Base-by-base conservation (phyloP, 768 basidiomycete species). In the Pleurotus ostreatus region DNA sequence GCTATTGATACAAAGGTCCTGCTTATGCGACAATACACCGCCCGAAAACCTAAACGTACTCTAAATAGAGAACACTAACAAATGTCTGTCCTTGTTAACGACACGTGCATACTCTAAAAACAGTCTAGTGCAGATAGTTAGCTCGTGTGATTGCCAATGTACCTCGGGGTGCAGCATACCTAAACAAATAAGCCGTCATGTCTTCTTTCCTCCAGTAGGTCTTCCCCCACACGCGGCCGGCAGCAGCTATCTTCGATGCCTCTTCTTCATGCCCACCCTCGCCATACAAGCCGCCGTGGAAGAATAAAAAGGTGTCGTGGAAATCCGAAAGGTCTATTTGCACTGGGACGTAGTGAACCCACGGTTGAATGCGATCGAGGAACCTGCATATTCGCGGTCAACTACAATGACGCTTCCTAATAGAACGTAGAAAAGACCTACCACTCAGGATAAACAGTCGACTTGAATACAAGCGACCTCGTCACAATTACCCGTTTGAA, bases 331-430 rank as follows among this genome's bases (percentile, higher is more conserved):
- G 77, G 59, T 85, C 83, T 0, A 81, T 64, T 61, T 84, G 81
- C 8, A 89, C 71, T 1, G 88, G 88, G 11, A 89, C 74, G 61
- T 86, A 91, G 66, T 91, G 88, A 2, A 87, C 79, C 85, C 86
- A 88, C 0, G 86, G 82, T 23, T 70, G 75, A 48, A 67, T 62
- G 12, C 65, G 63, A 49, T 66, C 65, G 6, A 55, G 55, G 26
- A 63, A 63, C 65, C 64, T 63, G 41, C 4, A 13, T 4, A 4
- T 9, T 16, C 6, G 41, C 1, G 15, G n/a, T 11, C 41, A n/a
- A 44, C 20, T 3, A 16, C 6, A 5, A 12, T n/a, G 9, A 7
- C n/a, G 41, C n/a, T 44, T 4, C 2, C 30, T 8, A 34, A 4
- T 34, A 34, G 9, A 34, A 11, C 8, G 37, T 12, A 20, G 48